Evolutionary conservation across 2,329 filamentous ascomycete genomes (phyloP).

Genomic region (Penicillium sp.): DNA sequence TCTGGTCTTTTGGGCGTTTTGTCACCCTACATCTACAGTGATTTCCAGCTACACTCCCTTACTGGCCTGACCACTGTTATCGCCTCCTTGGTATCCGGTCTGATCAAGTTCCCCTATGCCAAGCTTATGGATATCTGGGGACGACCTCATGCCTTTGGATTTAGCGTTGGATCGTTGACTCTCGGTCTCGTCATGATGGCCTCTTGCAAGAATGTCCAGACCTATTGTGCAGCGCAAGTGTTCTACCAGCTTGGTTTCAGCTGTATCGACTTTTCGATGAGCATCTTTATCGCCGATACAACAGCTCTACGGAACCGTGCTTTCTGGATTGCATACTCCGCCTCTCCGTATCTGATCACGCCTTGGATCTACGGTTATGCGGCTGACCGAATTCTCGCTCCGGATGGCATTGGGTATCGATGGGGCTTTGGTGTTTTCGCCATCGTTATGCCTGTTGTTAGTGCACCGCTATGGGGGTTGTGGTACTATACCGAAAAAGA

Average conservation of each 20-base stretch:
- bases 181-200: conserved; percentile 65
- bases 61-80: conserved; percentile 16
- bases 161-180: conserved; percentile 16
- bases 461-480: conserved; percentile 59
- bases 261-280: conserved; percentile 59
- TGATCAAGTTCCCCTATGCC: conserved; percentile 19
- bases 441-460: conserved; percentile 62
- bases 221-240: conserved; percentile 65
- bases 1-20: conserved; percentile 16
- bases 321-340: conserved; percentile 62
- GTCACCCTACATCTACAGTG: conserved; percentile 20
- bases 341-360: conserved; percentile 65
- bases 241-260: conserved; percentile 64
- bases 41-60: conserved; percentile 16
- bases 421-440: conserved; percentile 58
- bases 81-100: conserved; percentile 10
- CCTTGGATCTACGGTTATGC: conserved; percentile 60
- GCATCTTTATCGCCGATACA: conserved; percentile 66
- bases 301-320: conserved; percentile 63
- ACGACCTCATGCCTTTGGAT: conserved; percentile 15
- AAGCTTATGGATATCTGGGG: conserved; percentile 26
- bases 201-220: conserved; percentile 61
- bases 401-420: conserved; percentile 38
- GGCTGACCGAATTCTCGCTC: conserved; percentile 53
- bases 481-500: conserved; percentile 62